Evolutionary conservation across 805 yeast genomes (phyloP).

Genomic region (Isabelozyma rhagii): DNA sequence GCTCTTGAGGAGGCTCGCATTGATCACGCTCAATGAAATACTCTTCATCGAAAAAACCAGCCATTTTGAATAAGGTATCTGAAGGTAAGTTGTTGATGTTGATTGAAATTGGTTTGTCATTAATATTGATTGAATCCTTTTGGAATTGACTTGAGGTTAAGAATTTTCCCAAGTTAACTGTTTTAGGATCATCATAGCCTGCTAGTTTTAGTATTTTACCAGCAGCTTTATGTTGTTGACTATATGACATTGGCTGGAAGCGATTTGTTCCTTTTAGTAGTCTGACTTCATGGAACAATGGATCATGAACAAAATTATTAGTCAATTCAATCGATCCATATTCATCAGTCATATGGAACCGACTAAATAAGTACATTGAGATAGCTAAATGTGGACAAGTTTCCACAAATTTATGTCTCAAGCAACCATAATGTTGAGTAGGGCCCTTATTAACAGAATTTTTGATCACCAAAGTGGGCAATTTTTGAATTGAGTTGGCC

Average conservation of each 20-base stretch:
- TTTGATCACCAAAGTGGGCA: background rate
- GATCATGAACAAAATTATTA: conserved; percentile 1
- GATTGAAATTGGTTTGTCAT: conserved; percentile 8
- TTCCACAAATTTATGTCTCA: conserved; percentile 21
- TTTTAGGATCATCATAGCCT: conserved; percentile 13
- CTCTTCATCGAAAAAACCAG: conserved; percentile 19
- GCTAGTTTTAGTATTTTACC: conserved; percentile 15
- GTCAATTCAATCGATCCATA: conserved; percentile 16
- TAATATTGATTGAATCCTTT: background rate
- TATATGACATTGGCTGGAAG: conserved; percentile 17
- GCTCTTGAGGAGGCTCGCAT: conserved; percentile 21
- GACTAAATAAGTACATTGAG: conserved; percentile 23
- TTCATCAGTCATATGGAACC: conserved; percentile 27
- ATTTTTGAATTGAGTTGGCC: background rate
- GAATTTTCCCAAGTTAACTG: conserved; percentile 16
- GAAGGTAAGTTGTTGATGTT: conserved; percentile 9
- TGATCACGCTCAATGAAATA: conserved; percentile 15
- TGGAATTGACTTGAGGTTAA: conserved; percentile 10
- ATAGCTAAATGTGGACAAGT: conserved; percentile 24
- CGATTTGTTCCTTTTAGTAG: conserved; percentile 24
- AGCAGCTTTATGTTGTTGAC: conserved; percentile 25
- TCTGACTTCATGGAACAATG: conserved; percentile 13
- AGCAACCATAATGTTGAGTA: conserved; percentile 14
- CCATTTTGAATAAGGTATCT: conserved; percentile 10
- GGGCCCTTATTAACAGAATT: background rate